Evolutionary conservation across 2,329 filamentous ascomycete species (phyloP).

Genomic region (Cercospora citrullina): DNA sequence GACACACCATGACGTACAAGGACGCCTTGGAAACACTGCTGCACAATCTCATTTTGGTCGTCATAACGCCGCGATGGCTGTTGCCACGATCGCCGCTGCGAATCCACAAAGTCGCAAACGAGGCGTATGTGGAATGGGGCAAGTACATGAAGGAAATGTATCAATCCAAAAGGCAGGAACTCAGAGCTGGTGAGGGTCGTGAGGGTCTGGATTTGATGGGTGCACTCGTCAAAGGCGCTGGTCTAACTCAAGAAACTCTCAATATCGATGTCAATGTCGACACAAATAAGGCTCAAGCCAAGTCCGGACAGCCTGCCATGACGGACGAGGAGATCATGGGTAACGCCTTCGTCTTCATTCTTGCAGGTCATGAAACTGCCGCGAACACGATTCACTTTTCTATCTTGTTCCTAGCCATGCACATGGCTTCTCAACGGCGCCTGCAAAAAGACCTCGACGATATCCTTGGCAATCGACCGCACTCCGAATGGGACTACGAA

Average conservation of each 20-base stretch:
- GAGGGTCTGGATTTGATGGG: conserved; percentile 59
- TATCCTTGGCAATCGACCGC: conserved; percentile 60
- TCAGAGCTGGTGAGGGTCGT: conserved; percentile 40
- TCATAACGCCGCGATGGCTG: conserved; percentile 61
- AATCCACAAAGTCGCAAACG: conserved; percentile 53
- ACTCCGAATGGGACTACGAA: conserved; percentile 70
- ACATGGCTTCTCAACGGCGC: conserved; percentile 62
- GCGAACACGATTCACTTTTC: conserved; percentile 74
- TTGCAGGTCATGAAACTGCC: conserved; percentile 80
- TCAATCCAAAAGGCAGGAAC: conserved; percentile 58
- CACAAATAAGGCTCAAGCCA: conserved; percentile 43
- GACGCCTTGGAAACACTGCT: conserved; percentile 62
- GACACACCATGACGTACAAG: conserved; percentile 66
- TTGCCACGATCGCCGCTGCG: conserved; percentile 56
- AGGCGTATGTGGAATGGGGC: conserved; percentile 63
- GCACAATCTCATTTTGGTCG: conserved; percentile 62
- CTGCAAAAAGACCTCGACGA: conserved; percentile 69
- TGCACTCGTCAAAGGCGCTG: conserved; percentile 52
- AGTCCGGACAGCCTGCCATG: conserved; percentile 50
- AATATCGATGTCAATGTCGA: conserved; percentile 47
- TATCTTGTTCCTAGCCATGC: conserved; percentile 66
- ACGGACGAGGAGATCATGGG: conserved; percentile 67
- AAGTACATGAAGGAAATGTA: conserved; percentile 71
- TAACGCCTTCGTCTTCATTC: conserved; percentile 63
- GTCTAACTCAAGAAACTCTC: conserved; percentile 38